Evolutionary conservation across 768 basidiomycete genomes (phyloP), one percentile per base, ranked within the genome.

Genomic region (Mycena belliarum): DNA sequence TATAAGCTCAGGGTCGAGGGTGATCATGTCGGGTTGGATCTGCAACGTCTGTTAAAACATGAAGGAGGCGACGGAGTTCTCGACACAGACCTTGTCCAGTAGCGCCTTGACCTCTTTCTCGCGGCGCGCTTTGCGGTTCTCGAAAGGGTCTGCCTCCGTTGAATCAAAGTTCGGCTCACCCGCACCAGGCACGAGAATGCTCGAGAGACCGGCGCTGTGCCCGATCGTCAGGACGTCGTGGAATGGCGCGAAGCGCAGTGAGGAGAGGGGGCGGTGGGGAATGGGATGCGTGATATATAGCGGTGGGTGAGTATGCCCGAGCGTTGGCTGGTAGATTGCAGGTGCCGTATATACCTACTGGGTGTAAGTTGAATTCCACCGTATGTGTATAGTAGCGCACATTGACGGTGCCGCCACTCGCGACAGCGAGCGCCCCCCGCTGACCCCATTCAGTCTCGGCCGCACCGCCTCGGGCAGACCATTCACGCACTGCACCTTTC

Each of bases 151-250:
- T 0, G 93, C 92, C 71, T 98, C 97, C 15, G 81, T 71, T 56
- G 89, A 91, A 68, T 99, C 97, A 70, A 95, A 96, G 78, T 97
- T 95, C 44, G 95, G 85, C 71, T 98, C 95, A 32, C 96, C 97
- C 10, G 87, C 76, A 25, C 96, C 96, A 0, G 97, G 97, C 0
- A 98, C 88, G 52, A 98, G 79, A 49, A 98, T 82, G 40, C 84
- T 89, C 5, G 91, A 91, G 18, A 98, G 76, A 1, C 96, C 96
- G 0, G 77, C 78, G 6, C 79, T 68, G 69, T 95, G 94, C 1
- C 92, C 89, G 42, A 95, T 76, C 0, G 86, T 87, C 21, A 96
- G 81, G 26, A 91, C 75, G 72, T 96, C 94, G 65, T 91, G 88
- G 76, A 88, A 95, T 14, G 94, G 96, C 61, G 87, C 86, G 70